Base-by-base conservation (phyloP, 805 yeast genomes). In the Hanseniaspora singularis region DNA sequence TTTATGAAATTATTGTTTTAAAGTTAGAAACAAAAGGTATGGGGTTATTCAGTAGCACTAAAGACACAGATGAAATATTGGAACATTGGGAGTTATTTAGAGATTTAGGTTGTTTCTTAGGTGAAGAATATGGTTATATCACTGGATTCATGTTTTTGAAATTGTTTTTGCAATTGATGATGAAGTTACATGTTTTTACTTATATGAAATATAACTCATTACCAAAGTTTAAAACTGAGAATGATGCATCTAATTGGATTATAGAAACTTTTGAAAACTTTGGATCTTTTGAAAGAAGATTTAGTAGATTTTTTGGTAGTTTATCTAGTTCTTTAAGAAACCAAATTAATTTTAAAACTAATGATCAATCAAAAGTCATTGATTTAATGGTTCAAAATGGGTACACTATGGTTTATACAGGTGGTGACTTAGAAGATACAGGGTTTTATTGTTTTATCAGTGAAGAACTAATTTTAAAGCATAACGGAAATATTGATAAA, bases 61-160 rank as follows among this genome's bases (percentile, higher is more conserved):
- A 85, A 56, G 96, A 85, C 56, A 88, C 95, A 1, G 98, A 89
- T 54, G 87, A 82, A 57, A 66, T 92, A 40, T 94, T 86, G 56
- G 74, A 71, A 46, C 83, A 83, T 37, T 92, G 95, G 88, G 70
- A 72, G 26, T 78, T 80, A 54, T 67, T 92, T 53, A 82, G 75
- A 54, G 77, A 78, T 54, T 71, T 85, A 30, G 96, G 96, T 12
- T 74, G 72, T 51, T 79, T 73, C 54, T 72, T 92, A 24, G 43
- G 44, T 16, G 87, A 82, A 34, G 82, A 85, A 5, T 89, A 94
- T 24, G 85, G 92, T 33, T 73, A 76, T 5, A 78, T 81, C 14
- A 77, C 89, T 45, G 92, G 95, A 0, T 80, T 79, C 52, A 86
- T 81, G 55, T 80, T 88, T 49, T 80, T 55, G 39, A 70, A 65